Conservation (phyloP, 257 asterid genomes). For the Pogostemon cablin region DNA sequence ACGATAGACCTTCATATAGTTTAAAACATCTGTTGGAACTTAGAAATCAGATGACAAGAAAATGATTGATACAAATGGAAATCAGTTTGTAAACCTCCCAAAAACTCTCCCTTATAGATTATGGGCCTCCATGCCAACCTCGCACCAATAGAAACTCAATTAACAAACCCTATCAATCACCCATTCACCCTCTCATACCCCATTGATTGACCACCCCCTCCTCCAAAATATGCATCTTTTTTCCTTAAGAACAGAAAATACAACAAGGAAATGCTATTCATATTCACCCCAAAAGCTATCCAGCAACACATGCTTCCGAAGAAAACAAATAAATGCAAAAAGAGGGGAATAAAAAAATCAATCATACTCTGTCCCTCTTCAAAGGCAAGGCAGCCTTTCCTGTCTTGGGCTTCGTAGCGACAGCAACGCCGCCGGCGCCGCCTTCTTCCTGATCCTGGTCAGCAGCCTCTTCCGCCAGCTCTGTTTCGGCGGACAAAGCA, state of each 20-base stretch:
- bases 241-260: not conserved
- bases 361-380: slow-evolving; percentile 82
- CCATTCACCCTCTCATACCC: not conserved
- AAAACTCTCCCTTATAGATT: not conserved
- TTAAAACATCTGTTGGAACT: slow-evolving; percentile 4
- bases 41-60: slow-evolving; percentile 2
- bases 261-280: slow-evolving; percentile 19
- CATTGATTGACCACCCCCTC: no score
- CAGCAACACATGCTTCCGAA: not conserved
- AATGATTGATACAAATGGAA: not conserved
- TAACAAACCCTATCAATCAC: slow-evolving; percentile 9
- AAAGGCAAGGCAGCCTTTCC: slow-evolving; percentile 90
- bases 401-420: slow-evolving; percentile 73
- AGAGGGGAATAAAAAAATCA: not conserved
- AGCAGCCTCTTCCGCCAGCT: slow-evolving; percentile 48
- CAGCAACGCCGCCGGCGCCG: slow-evolving; percentile 37
- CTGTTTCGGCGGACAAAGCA: slow-evolving; percentile 55
- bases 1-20: slow-evolving; percentile 4
- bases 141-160: not conserved
- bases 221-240: not conserved
- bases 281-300: slow-evolving; percentile 14
- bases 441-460: slow-evolving; percentile 44
- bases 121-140: slow-evolving; percentile 10
- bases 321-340: not conserved
- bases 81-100: not conserved